phyloP scores from a whole-genome alignment of 768 basidiomycete genomes.

The Termitomyces eurrhizus region DNA sequence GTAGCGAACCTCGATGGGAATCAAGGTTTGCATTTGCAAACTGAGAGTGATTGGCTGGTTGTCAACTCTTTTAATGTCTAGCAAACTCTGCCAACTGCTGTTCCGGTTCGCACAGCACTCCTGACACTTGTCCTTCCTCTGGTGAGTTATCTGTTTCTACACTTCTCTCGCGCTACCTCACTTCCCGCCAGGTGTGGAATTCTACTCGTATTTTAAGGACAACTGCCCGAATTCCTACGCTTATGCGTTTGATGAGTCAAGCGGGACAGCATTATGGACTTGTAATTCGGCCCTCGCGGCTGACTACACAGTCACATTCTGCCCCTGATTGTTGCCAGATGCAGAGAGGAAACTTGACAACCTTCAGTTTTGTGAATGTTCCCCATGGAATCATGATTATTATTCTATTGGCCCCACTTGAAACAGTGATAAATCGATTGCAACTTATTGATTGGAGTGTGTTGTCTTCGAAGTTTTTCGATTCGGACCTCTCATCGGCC shows the following conservation, averaged over 20 bases:
- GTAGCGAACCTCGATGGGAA: conserved; percentile 29
- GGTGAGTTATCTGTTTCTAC: conserved; percentile 18
- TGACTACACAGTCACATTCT: conserved; percentile 28
- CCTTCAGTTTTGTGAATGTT: neutral
- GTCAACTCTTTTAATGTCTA: neutral
- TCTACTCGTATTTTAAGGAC: conserved; percentile 24
- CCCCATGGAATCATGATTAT: neutral
- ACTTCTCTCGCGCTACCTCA: neutral
- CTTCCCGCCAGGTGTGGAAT: conserved; percentile 18
- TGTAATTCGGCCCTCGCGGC: conserved; percentile 28
- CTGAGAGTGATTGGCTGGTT: neutral
- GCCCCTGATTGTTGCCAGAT: conserved; percentile 7
- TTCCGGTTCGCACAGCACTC: conserved; percentile 27
- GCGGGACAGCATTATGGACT: conserved; percentile 43
- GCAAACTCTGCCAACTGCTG: conserved; percentile 36
- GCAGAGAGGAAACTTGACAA: neutral
- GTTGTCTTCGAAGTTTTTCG: neutral
- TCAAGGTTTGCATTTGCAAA: conserved; percentile 12
- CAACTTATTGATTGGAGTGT: neutral
- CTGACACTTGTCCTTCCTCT: conserved; percentile 30
- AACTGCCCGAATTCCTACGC: conserved; percentile 33
- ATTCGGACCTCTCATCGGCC: neutral
- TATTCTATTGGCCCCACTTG: neutral
- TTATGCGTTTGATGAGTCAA: conserved; percentile 45
- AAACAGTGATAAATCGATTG: neutral